Base-by-base conservation (phyloP, 2,329 filamentous ascomycete genomes). In the Aspergillus brunneoviolaceus region DNA sequence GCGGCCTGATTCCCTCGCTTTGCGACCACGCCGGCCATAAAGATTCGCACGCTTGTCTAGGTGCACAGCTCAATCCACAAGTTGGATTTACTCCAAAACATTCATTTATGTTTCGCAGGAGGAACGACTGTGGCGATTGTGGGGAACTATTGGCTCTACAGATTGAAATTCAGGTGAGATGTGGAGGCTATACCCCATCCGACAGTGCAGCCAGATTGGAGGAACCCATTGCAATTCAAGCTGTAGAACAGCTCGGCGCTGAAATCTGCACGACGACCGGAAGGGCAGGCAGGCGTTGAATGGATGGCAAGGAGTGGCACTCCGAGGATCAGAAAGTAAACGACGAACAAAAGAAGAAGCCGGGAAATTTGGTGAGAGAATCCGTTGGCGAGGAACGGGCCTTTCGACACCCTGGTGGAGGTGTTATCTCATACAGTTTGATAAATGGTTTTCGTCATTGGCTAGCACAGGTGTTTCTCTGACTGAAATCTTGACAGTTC, bases 11-110 rank as follows among this genome's bases (percentile, higher is more conserved):
- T 42, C 16, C 60, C 57, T 42, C 25, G 49, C 21, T 49, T 12
- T 55, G 35, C 39, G 19, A 51, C 23, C 51, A 51, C 33, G 31
- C 49, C n/a, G 39, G 60, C 60, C 63, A 64, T 64, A 31, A 52
- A 60, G 51, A 51, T 14, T 35, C 16, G 11, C 42, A 21, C n/a
- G 10, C 12, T 49, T 12, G 7, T 55, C n/a, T 12, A 31, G 39
- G 31, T 48, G 42, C 52, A 25, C 27, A 19, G 16, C 5, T 19
- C 39, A 14, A 45, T 19, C 16, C 39, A 42, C 14, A 42, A 42
- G 39, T 29, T 29, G 16, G 39, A 42, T n/a, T 42, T 42, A 19
- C 14, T 12, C 14, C 39, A 45, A 45, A 45, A 5, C 16, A 12
- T 45, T n/a, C 39, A 45, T n/a, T 19, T 19, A 16, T n/a, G 16